Evolutionary conservation across 208 protist genomes (phyloP).

Genomic region (Trypanosoma rangeli): DNA sequence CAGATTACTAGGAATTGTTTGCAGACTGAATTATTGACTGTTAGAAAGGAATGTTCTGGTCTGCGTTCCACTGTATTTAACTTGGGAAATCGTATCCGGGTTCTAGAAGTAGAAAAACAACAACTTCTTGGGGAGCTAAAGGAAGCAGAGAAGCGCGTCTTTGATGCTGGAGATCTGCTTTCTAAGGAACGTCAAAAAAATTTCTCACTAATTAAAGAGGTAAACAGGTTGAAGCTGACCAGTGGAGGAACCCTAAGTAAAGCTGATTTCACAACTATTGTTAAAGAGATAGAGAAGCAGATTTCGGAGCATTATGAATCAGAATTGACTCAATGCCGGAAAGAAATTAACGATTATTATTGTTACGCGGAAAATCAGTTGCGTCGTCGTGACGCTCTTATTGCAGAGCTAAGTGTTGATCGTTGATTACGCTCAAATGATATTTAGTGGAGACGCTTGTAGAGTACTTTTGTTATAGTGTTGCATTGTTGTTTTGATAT

Average conservation of each 20-base stretch:
- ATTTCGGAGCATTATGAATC: constrained; percentile 24
- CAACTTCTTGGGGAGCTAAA: constrained; percentile 28
- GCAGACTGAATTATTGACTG: neutral
- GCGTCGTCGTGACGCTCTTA: constrained; percentile 23
- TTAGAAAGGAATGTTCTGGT: constrained; percentile 8
- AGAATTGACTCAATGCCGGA: constrained; percentile 15
- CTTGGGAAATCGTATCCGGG: constrained; percentile 18
- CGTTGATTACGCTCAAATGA: neutral
- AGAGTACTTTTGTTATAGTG: neutral
- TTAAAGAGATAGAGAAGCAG: constrained; percentile 26
- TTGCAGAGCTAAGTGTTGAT: constrained; percentile 20
- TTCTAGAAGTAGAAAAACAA: constrained; percentile 27
- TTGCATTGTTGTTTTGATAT: constrained; percentile 8
- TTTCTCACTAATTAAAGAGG: constrained; percentile 17
- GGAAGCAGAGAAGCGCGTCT: constrained; percentile 15
- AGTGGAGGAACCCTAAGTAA: constrained; percentile 16
- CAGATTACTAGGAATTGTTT: neutral
- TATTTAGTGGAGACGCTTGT: neutral
- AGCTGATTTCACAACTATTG: constrained; percentile 21
- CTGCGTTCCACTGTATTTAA: constrained; percentile 3
- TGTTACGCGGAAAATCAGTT: constrained; percentile 27
- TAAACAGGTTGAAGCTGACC: constrained; percentile 16
- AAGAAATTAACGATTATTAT: constrained; percentile 32
- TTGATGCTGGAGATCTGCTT: constrained; percentile 25
- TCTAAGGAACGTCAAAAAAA: constrained; percentile 15